Evolutionary conservation across 2,329 filamentous ascomycete species (phyloP).

Genomic region (Fulvia fulva): DNA sequence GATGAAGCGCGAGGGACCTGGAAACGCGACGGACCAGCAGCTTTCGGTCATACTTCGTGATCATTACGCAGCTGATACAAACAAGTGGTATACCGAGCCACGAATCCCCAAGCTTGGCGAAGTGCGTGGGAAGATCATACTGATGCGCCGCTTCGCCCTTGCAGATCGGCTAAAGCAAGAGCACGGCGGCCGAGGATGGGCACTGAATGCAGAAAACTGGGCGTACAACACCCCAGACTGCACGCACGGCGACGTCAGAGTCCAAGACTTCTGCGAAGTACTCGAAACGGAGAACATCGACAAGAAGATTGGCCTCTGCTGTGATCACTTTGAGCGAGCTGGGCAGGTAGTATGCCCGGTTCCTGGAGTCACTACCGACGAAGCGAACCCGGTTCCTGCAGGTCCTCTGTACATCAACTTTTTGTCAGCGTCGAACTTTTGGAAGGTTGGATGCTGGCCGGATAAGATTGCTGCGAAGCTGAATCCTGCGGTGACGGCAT

Average conservation of each 20-base stretch:
- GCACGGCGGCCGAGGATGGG: conserved; percentile 53
- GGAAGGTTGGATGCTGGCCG: conserved; percentile 87
- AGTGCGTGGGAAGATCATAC: conserved; percentile 74
- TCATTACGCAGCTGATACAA: conserved; percentile 59
- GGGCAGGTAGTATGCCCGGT: conserved; percentile 35
- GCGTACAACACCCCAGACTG: conserved; percentile 84
- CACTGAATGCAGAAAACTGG: conserved; percentile 64
- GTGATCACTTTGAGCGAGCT: conserved; percentile 72
- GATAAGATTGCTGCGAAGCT: conserved; percentile 83
- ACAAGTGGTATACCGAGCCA: conserved; percentile 74
- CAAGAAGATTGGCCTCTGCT: conserved; percentile 71
- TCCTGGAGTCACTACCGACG: conserved; percentile 40
- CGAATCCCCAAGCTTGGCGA: conserved; percentile 74
- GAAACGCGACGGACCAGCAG: conserved; percentile 72
- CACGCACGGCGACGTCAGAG: conserved; percentile 67
- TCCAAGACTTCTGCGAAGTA: conserved; percentile 95
- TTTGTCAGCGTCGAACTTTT: conserved; percentile 87
- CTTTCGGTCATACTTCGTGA: conserved; percentile 68
- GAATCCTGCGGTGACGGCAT: conserved; percentile 69
- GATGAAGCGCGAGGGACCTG: conserved; percentile 85
- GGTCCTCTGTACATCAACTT: conserved; percentile 85
- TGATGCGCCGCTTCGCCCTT: conserved; percentile 75
- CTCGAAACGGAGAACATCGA: conserved; percentile 69
- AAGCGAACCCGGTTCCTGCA: conserved; percentile 40
- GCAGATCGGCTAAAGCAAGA: conserved; percentile 48